phyloP scores from a whole-genome alignment of 768 basidiomycete genomes.

The Phylloporus sp. region DNA sequence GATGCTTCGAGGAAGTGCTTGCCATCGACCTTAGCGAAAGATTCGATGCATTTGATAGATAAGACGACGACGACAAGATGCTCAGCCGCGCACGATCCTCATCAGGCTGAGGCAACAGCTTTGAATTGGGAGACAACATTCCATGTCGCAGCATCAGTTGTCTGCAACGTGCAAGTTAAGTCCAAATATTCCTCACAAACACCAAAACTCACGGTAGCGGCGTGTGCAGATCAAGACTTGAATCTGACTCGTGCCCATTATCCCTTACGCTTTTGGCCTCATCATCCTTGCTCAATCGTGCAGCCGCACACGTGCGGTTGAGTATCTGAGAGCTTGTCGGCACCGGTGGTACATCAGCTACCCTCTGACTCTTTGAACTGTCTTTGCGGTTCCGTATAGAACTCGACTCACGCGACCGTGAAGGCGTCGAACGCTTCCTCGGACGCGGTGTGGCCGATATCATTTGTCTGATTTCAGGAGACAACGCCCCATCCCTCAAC shows the following conservation, averaged over 20 bases:
- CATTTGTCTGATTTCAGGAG: conserved; percentile 40
- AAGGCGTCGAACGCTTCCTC: conserved; percentile 22
- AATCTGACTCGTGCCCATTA: conserved; percentile 49
- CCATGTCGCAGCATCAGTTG: conserved; percentile 66
- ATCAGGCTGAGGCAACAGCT: conserved; percentile 42
- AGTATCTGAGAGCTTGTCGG: conserved; percentile 6
- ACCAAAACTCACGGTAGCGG: conserved; percentile 57
- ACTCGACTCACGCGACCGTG: conserved; percentile 25
- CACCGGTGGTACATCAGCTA: conserved; percentile 8
- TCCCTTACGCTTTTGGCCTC: conserved; percentile 15
- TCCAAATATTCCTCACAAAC: neutral
- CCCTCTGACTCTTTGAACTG: conserved; percentile 8
- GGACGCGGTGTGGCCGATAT: conserved; percentile 38
- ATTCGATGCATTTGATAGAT: conserved; percentile 25
- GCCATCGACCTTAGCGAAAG: conserved; percentile 21
- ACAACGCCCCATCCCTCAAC: conserved; percentile 19
- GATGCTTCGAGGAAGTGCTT: conserved; percentile 26
- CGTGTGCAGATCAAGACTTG: conserved; percentile 65
- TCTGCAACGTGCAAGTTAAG: conserved; percentile 29
- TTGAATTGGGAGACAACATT: conserved; percentile 62
- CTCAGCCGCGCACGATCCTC: conserved; percentile 22
- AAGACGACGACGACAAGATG: conserved; percentile 25
- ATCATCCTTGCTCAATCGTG: conserved; percentile 1
- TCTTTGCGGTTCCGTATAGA: conserved; percentile 13
- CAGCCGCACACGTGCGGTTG: neutral